phyloP scores from a whole-genome alignment of 2,329 filamentous ascomycete genomes.

The Stagonosporopsis cucurbitacearum region DNA sequence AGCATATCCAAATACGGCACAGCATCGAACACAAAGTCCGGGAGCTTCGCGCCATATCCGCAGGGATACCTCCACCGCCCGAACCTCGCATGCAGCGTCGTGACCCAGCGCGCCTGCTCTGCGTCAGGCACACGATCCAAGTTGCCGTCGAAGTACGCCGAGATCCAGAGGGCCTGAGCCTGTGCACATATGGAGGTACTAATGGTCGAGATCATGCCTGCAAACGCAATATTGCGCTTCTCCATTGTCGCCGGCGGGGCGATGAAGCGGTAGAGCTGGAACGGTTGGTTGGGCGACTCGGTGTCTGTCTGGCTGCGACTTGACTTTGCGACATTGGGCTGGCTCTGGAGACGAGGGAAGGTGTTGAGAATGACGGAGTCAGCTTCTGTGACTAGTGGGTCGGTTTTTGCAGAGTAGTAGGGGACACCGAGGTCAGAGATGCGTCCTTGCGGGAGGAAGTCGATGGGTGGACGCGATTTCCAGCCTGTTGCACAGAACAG shows the following conservation, averaged over 20 bases:
- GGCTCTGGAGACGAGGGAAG: slow-evolving; percentile 16
- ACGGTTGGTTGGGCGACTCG: slow-evolving; percentile 28
- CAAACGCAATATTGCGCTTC: slow-evolving; percentile 24
- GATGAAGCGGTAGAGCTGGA: slow-evolving; percentile 54
- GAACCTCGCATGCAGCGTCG: slow-evolving; percentile 70
- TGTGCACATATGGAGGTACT: slow-evolving; percentile 48
- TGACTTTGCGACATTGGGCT: slow-evolving; percentile 15
- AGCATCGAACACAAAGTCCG: slow-evolving; percentile 78
- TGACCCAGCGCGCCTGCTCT: slow-evolving; percentile 32
- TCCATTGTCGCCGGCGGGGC: slow-evolving; percentile 37
- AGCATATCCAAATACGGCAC: slow-evolving; percentile 74
- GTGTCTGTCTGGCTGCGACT: slow-evolving; percentile 4
- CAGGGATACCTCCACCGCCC: slow-evolving; percentile 58
- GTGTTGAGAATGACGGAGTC: slow-evolving; percentile 24
- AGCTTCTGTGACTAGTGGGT: slow-evolving; percentile 39
- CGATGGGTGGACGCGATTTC: slow-evolving; percentile 36
- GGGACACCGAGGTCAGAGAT: slow-evolving; percentile 56
- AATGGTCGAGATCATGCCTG: slow-evolving; percentile 45
- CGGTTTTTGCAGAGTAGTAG: slow-evolving; percentile 22
- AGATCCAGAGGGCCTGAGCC: slow-evolving; percentile 57
- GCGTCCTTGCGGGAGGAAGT: slow-evolving; percentile 10
- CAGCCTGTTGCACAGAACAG: slow-evolving; percentile 66
- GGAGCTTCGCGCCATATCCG: slow-evolving; percentile 67
- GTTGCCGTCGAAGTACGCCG: slow-evolving; percentile 66
- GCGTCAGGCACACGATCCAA: slow-evolving; percentile 43